Evolutionary conservation across 306 rosid species (phyloP).

Genomic region (Cucumis cinereus): DNA sequence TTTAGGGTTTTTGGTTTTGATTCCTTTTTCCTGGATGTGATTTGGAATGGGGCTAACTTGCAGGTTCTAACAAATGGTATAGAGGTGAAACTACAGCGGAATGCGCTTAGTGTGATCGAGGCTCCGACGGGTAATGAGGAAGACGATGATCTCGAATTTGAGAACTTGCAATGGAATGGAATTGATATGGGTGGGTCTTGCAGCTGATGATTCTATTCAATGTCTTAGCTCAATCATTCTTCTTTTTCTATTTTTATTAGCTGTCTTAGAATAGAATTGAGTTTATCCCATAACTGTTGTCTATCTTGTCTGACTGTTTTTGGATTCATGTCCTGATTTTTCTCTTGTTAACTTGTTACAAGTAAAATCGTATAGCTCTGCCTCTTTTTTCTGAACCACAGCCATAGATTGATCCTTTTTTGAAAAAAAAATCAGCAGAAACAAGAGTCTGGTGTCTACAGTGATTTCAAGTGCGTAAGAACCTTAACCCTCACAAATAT

Average conservation of each 20-base stretch:
- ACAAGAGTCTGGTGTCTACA: not conserved
- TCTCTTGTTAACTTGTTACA: not conserved
- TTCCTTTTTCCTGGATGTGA: not conserved
- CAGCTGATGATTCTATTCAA: not conserved
- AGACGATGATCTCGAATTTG: conserved; percentile 88
- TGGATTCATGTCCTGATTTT: not conserved
- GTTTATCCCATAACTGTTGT: not conserved
- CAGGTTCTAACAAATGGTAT: conserved; percentile 96
- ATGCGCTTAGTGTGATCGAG: conserved; percentile 95
- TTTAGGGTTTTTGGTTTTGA: not conserved
- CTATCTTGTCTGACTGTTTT: not conserved
- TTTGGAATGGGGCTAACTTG: not conserved
- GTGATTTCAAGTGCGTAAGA: not conserved
- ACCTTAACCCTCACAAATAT: not conserved
- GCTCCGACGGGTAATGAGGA: conserved; percentile 96
- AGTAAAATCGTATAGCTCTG: not conserved
- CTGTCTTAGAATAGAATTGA: not conserved
- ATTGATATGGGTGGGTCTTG: conserved; percentile 74
- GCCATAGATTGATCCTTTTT: not conserved
- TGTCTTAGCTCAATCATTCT: not conserved
- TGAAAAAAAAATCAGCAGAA: not conserved
- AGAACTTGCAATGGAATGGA: conserved; percentile 68
- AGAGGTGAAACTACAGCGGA: conserved; percentile 93
- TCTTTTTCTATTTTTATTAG: not conserved
- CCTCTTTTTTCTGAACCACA: not conserved